phyloP scores from a whole-genome alignment of 202 grass and related monocot genomes.

The Alloteropsis angusta region DNA sequence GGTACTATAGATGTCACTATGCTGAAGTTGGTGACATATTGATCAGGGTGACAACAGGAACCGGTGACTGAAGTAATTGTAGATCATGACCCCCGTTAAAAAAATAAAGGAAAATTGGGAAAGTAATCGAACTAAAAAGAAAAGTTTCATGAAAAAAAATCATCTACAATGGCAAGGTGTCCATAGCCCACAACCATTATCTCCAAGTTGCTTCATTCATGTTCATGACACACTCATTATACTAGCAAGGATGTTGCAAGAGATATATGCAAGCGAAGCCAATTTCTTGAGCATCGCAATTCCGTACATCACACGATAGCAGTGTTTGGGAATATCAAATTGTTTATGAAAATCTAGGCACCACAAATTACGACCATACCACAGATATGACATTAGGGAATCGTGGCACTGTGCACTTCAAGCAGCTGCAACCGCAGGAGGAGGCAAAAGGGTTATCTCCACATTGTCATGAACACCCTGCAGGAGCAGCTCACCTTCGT shows the following conservation, averaged over 20 bases:
- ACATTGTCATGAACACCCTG: slow-evolving; percentile 94
- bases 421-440: slow-evolving; percentile 21
- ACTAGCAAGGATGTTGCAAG: no score
- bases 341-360: background rate
- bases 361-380: slow-evolving; percentile 6
- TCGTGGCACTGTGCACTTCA: slow-evolving; percentile 1
- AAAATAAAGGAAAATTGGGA: background rate
- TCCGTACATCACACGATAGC: background rate
- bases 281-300: slow-evolving; percentile 2
- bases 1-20: background rate
- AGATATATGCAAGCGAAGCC: background rate
- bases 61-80: background rate
- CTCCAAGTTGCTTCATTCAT: no score
- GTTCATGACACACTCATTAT: no score
- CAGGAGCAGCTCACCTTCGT: slow-evolving; percentile 74
- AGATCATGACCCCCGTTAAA: background rate
- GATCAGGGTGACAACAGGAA: background rate
- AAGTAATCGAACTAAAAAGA: background rate
- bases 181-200: no score
- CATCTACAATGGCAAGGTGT: background rate
- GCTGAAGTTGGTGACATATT: background rate
- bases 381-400: background rate
- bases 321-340: slow-evolving; percentile 14
- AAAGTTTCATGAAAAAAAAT: background rate
- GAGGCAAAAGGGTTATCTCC: slow-evolving; percentile 64